A percentile compares a stretch with the other conserved stretches of the same genome.
phyloP scores from a whole-genome alignment of 2,329 filamentous ascomycete genomes.

The Venturiaceae sp. region DNA sequence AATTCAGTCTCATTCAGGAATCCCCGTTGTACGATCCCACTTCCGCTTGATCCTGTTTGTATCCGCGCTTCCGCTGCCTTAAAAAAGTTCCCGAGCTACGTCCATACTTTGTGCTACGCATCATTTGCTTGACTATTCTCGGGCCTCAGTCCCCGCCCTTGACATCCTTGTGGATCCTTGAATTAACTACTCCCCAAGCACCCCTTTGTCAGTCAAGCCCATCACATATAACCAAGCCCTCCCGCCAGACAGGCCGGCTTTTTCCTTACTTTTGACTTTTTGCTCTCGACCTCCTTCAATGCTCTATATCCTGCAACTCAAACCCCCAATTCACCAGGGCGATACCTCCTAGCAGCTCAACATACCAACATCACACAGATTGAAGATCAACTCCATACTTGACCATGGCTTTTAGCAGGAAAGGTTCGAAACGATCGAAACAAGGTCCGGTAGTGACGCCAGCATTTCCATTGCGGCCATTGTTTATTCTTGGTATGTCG shows the following conservation, averaged over 20 bases:
- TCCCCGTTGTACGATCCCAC: too few species aligned
- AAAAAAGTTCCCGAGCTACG: not conserved
- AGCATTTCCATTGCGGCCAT: conserved; percentile 43
- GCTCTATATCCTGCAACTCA: not conserved
- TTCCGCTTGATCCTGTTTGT: not conserved
- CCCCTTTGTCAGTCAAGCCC: conserved; percentile 1
- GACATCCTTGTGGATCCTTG: not conserved
- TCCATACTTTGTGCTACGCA: not conserved
- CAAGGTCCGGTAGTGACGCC: not conserved
- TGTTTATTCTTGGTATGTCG: conserved; percentile 44
- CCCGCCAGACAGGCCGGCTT: not conserved
- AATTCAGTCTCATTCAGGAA: too few species aligned
- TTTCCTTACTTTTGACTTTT: too few species aligned
- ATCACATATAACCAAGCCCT: not conserved
- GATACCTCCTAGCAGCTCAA: not conserved
- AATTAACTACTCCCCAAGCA: not conserved
- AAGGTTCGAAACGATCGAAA: not conserved
- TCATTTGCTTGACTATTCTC: not conserved
- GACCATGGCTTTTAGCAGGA: not conserved
- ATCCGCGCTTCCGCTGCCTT: not conserved
- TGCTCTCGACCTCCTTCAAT: not conserved
- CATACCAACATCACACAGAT: not conserved
- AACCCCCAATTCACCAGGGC: not conserved
- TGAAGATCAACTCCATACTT: not conserved
- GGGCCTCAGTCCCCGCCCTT: not conserved